Conservation (phyloP, 2,329 filamentous ascomycete species). For the Thelonectria rubi region DNA sequence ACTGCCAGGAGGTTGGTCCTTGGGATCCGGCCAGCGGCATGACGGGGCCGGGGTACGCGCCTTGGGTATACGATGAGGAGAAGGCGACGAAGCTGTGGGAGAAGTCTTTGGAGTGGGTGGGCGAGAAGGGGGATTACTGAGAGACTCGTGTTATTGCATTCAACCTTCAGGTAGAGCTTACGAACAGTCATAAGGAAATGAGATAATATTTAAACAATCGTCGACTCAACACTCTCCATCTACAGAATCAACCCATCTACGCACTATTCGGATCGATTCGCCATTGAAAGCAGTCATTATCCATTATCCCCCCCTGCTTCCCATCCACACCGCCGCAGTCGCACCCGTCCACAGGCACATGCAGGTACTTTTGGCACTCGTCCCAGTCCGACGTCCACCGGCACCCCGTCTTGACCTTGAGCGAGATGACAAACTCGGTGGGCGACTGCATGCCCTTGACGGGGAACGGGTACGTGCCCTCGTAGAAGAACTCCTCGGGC, state of each 20-base stretch:
- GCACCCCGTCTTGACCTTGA: slow-evolving; percentile 28
- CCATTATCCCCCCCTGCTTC: slow-evolving; percentile 31
- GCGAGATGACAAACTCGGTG: slow-evolving; percentile 20
- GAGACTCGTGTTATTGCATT: too few species aligned
- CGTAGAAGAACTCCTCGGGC: slow-evolving; percentile 5
- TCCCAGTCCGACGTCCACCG: slow-evolving; percentile 19
- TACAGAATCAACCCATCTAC: too few species aligned
- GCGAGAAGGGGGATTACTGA: neutral
- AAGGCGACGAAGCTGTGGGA: slow-evolving; percentile 1
- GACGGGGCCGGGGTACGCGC: neutral
- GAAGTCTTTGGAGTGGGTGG: slow-evolving; percentile 1
- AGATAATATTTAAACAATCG: too few species aligned
- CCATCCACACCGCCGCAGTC: slow-evolving; percentile 35
- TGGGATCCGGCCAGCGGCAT: neutral
- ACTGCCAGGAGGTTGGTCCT: slow-evolving; percentile 1
- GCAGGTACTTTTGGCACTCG: slow-evolving; percentile 35
- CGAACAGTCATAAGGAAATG: neutral
- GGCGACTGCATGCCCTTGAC: slow-evolving; percentile 7
- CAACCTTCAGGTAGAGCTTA: too few species aligned
- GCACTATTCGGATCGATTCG: neutral
- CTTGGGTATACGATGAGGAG: slow-evolving; percentile 1
- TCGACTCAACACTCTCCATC: too few species aligned
- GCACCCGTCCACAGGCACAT: slow-evolving; percentile 31
- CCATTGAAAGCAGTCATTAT: neutral
- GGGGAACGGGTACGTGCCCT: slow-evolving; percentile 6